A percentile compares a stretch with the other conserved stretches of the same genome.
phyloP scores from a whole-genome alignment of 768 basidiomycete species.

The Trametes sanguinea region DNA sequence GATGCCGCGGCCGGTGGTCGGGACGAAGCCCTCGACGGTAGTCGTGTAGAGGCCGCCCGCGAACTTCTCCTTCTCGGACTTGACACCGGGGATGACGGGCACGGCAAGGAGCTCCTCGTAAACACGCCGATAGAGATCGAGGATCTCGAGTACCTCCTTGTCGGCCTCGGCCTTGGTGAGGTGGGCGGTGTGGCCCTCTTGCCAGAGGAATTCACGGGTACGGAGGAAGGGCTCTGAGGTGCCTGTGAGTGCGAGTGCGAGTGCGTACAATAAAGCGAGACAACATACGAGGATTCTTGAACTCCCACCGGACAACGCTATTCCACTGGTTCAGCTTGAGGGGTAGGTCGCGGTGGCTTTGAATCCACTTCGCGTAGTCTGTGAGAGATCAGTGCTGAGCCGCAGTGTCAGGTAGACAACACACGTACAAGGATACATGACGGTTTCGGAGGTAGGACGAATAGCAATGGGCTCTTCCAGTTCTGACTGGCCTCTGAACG shows the following conservation, averaged over 20 bases:
- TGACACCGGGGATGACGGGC: constrained; percentile 94
- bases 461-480: constrained; percentile 98
- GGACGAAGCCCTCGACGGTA: constrained; percentile 96
- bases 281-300: constrained; percentile 91
- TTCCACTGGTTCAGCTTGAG: constrained; percentile 99
- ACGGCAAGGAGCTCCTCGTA: constrained; percentile 98
- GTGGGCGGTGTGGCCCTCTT: constrained; percentile 98
- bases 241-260: not conserved
- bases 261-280: not conserved
- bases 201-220: constrained; percentile 99
- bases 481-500: constrained; percentile 79
- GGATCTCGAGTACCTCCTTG: constrained; percentile 87
- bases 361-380: constrained; percentile 99
- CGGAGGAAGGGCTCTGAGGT: constrained; percentile 91
- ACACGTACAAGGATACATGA: constrained; percentile 94
- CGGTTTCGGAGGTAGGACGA: constrained; percentile 96
- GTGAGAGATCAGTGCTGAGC: not conserved
- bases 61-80: constrained; percentile 99
- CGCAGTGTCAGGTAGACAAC: not conserved
- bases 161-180: constrained; percentile 90
- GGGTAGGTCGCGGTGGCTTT: constrained; percentile 94
- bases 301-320: constrained; percentile 99
- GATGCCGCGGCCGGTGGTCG: constrained; percentile 95
- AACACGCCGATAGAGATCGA: constrained; percentile 92
- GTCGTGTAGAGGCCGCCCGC: constrained; percentile 98